phyloP scores from a whole-genome alignment of 2,329 filamentous ascomycete species.

The Ophiostoma sp. region DNA sequence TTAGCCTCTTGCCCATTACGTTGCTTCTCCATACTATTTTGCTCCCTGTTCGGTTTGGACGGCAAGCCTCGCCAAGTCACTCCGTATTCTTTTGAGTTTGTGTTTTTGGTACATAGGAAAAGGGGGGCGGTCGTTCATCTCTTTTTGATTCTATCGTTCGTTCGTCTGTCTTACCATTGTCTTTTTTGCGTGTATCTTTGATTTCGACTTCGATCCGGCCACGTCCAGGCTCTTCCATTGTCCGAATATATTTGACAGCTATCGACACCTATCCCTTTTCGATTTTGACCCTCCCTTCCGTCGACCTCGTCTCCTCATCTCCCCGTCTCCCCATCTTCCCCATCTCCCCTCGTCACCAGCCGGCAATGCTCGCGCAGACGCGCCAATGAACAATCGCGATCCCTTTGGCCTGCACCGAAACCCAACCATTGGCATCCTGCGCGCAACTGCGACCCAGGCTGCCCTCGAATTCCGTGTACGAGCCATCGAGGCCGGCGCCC shows the following conservation, averaged over 20 bases:
- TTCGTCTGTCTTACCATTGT: not conserved
- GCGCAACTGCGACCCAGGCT: conserved; percentile 49
- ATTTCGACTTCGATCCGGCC: not conserved
- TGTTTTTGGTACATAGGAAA: not conserved
- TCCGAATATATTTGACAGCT: no score
- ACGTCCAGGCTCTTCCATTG: not conserved
- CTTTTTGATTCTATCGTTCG: not conserved
- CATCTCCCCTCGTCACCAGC: not conserved
- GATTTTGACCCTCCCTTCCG: not conserved
- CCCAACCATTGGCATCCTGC: conserved; percentile 48
- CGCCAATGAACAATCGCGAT: conserved; percentile 45
- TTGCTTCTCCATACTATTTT: not conserved
- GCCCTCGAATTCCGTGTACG: conserved; percentile 48
- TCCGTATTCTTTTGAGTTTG: not conserved
- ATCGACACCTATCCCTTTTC: not conserved
- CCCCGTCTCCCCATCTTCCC: not conserved
- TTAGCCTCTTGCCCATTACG: conserved; percentile 3
- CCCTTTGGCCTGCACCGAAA: conserved; percentile 44
- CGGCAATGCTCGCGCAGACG: conserved; percentile 22
- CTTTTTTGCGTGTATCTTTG: not conserved
- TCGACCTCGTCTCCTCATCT: not conserved
- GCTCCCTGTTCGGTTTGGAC: not conserved
- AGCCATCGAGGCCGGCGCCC: conserved; percentile 51
- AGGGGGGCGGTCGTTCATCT: not conserved
- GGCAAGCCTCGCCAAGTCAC: conserved; percentile 10